A percentile compares a stretch with the other conserved stretches of the same genome.
These are phyloP conservation scores for Chrysanthemum lavandulifolium DNA, from an alignment of 129 eudicot genomes.

Conservation along the genomic window DNA sequence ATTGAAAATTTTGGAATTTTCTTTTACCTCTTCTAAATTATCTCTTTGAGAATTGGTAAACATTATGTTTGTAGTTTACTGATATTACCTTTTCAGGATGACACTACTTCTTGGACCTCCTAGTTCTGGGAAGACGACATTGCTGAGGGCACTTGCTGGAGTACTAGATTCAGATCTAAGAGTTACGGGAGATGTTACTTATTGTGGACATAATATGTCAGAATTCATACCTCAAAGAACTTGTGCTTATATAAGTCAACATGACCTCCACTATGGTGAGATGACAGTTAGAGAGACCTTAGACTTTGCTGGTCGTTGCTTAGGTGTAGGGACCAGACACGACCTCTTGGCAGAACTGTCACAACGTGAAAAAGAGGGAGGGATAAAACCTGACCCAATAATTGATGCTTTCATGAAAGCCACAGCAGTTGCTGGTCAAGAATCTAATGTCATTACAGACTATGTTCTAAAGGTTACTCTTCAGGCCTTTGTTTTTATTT, in stretches of 20 bases:
- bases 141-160: conserved; percentile 21
- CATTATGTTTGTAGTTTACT: background rate
- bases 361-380: conserved; percentile 8
- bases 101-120: conserved; percentile 26
- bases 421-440: conserved; percentile 12
- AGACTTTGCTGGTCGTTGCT: conserved; percentile 14
- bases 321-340: conserved; percentile 16
- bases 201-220: conserved; percentile 12
- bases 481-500: background rate
- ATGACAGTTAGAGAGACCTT: conserved; percentile 21
- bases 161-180: conserved; percentile 11
- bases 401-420: conserved; percentile 19
- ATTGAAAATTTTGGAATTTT: no score
- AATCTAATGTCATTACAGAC: conserved; percentile 12
- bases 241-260: conserved; percentile 11
- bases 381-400: conserved; percentile 16
- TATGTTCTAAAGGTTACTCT: conserved; percentile 7
- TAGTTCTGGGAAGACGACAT: conserved; percentile 19
- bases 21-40: no score
- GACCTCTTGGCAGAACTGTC: conserved; percentile 13
- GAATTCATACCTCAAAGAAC: no score
- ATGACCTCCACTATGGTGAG: conserved; percentile 19
- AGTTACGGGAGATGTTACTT: conserved; percentile 9
- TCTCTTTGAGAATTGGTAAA: background rate
- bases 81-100: conserved; percentile 17